Base-by-base conservation (phyloP, 176 grass and related monocot species). In the Canna indica region DNA sequence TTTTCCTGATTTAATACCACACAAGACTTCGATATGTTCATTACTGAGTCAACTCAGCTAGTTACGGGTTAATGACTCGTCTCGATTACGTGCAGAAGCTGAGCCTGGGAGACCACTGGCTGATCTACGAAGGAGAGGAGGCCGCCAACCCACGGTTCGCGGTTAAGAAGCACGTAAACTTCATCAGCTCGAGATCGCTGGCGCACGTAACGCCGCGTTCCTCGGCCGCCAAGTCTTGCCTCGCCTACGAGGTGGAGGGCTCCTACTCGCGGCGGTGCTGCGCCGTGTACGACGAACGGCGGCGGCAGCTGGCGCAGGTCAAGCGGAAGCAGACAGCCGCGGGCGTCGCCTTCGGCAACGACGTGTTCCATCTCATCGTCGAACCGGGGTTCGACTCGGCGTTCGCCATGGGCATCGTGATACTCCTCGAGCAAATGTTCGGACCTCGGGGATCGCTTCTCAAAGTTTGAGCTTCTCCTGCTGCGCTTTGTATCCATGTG, bases 291-390 rank as follows among this genome's bases (percentile, higher is more conserved):
- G 74, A 76, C 74, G 60, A 46, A 0, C 22, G 10, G 31, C 61
- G 46, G 22, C 74, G 61, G 20, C 61, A 36, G 74, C 74, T 67
- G 20, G 74, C 74, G 28, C 60, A 48, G 31, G 28, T 76, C 30
- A 48, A 36, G 29, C 29, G 22, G 31, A 76, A 76, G 61, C 59
- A 76, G 31, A 1, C 74, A 1, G 59, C 17, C 61, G 41, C 27
- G 1, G 74, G 44, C 13, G 73, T 65, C 73, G 59, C 44, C 60
- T 65, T 65, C 59, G 73, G 60, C 20, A 41, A 45, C 44, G 73
- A 76, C 73, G 73, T 76, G 28, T 76, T 76, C 60, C 60, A 44
- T 17, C 73, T 76, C 60, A n/a, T 76, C 73, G 59, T 76, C 54
- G 73, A 76, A 60, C 73, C 73, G 36, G 73, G 60, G 4, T 76